Conservation (phyloP, 345 rosid genomes). For the Gossypium anomalum region DNA sequence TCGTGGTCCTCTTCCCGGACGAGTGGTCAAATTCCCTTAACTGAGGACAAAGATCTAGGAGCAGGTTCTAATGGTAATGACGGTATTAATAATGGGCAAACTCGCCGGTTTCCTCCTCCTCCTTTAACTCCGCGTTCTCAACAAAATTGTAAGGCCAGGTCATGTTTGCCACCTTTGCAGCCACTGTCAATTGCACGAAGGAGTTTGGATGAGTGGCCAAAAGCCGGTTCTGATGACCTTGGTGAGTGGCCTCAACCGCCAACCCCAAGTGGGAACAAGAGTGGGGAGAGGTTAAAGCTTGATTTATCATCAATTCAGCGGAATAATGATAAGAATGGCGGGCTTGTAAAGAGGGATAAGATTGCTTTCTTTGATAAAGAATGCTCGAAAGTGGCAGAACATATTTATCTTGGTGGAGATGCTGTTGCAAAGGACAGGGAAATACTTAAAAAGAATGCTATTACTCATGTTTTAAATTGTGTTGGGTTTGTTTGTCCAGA, state of each 20-base stretch:
- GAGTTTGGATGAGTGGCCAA: slow-evolving; percentile 98
- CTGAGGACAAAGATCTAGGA: slow-evolving; percentile 42
- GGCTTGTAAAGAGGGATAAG: slow-evolving; percentile 78
- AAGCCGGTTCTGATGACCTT: slow-evolving; percentile 87
- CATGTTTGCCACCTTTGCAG: slow-evolving; percentile 94
- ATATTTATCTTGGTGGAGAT: slow-evolving; percentile 96
- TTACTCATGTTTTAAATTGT: slow-evolving; percentile 91
- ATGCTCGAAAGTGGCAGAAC: slow-evolving; percentile 95
- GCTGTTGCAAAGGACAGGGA: slow-evolving; percentile 86
- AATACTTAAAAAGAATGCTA: slow-evolving; percentile 73
- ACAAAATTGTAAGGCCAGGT: slow-evolving; percentile 77
- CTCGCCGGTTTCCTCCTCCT: slow-evolving; percentile 50
- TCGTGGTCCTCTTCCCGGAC: slow-evolving; percentile 98
- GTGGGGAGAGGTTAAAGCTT: slow-evolving; percentile 87
- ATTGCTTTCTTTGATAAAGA: slow-evolving; percentile 94
- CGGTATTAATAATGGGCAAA: slow-evolving; percentile 35
- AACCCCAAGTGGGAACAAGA: slow-evolving; percentile 77
- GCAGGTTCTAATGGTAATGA: slow-evolving; percentile 39
- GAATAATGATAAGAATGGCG: slow-evolving; percentile 60
- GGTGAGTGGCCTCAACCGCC: slow-evolving; percentile 98
- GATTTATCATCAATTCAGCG: slow-evolving; percentile 79
- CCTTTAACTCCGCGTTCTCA: slow-evolving; percentile 92
- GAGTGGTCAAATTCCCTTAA: slow-evolving; percentile 46
- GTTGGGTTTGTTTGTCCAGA: slow-evolving; percentile 99
- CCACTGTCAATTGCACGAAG: slow-evolving; percentile 85